A percentile compares a stretch with the other conserved stretches of the same genome.
phyloP scores from a whole-genome alignment of 805 yeast genomes.

The Metschnikowia gelsemii region DNA sequence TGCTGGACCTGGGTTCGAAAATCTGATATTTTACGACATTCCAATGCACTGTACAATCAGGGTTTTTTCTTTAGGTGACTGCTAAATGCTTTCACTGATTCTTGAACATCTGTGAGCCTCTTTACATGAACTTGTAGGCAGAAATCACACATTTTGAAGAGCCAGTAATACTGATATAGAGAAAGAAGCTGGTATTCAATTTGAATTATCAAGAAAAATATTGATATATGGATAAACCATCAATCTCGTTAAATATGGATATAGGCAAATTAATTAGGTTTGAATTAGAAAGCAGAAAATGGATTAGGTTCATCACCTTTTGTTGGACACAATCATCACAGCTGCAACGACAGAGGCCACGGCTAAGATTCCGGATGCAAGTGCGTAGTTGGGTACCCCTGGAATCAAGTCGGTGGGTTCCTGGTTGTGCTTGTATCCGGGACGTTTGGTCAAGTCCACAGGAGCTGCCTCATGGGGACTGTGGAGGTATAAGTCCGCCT shows the following conservation, averaged over 20 bases:
- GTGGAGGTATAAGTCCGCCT: slow-evolving; percentile 73
- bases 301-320: slow-evolving; percentile 28
- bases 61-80: no score
- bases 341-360: slow-evolving; percentile 49
- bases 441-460: slow-evolving; percentile 19
- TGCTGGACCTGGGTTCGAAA: no score
- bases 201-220: neutral
- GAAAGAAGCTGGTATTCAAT: no score
- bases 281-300: neutral
- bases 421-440: slow-evolving; percentile 16
- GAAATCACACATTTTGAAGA: no score
- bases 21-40: no score
- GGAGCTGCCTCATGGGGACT: slow-evolving; percentile 23
- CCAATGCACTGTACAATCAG: no score
- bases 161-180: no score
- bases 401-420: slow-evolving; percentile 27
- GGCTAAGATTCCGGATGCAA: slow-evolving; percentile 63
- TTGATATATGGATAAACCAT: neutral
- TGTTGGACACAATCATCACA: slow-evolving; percentile 18
- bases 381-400: slow-evolving; percentile 58
- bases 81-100: no score
- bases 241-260: neutral
- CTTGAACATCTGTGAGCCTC: no score
- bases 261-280: neutral
- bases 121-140: no score